These are phyloP conservation scores for Saprolegnia parasitica DNA, from an alignment of 352 stramenopile genomes.

Conservation along the genomic window DNA sequence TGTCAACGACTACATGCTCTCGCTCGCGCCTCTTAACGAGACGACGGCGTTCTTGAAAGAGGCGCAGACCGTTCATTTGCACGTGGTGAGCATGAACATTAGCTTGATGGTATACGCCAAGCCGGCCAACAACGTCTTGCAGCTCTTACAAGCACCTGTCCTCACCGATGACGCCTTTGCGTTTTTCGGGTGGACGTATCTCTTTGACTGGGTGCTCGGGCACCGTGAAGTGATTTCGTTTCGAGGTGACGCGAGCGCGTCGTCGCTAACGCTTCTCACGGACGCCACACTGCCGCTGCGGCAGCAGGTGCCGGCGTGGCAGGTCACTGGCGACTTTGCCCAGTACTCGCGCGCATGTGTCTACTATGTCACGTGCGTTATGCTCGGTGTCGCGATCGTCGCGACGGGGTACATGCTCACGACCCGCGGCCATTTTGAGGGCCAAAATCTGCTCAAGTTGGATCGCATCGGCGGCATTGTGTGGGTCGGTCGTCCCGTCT, in stretches of 20 bases:
- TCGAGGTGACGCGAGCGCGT: slow-evolving; percentile 8
- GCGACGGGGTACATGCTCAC: background rate
- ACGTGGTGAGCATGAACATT: background rate
- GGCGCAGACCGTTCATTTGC: background rate
- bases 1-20: background rate
- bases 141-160: background rate
- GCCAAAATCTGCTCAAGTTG: slow-evolving; percentile 9
- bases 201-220: slow-evolving; percentile 16
- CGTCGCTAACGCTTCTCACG: background rate
- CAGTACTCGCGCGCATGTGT: background rate
- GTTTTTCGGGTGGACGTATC: slow-evolving; percentile 15
- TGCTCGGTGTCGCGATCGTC: slow-evolving; percentile 5
- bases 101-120: slow-evolving; percentile 7
- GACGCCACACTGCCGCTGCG: background rate
- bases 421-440: background rate
- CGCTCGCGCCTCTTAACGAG: background rate
- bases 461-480: slow-evolving; percentile 15
- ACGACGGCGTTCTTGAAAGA: background rate
- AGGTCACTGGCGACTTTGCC: background rate
- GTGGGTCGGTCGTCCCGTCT: slow-evolving; percentile 16
- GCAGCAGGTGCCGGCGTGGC: background rate
- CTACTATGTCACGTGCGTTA: slow-evolving; percentile 7
- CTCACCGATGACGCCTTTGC: slow-evolving; percentile 15
- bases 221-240: slow-evolving; percentile 27
- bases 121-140: background rate